A percentile compares a stretch with the other conserved stretches of the same genome.
phyloP scores from a whole-genome alignment of 116 monocot species.

The Zostera marina region DNA sequence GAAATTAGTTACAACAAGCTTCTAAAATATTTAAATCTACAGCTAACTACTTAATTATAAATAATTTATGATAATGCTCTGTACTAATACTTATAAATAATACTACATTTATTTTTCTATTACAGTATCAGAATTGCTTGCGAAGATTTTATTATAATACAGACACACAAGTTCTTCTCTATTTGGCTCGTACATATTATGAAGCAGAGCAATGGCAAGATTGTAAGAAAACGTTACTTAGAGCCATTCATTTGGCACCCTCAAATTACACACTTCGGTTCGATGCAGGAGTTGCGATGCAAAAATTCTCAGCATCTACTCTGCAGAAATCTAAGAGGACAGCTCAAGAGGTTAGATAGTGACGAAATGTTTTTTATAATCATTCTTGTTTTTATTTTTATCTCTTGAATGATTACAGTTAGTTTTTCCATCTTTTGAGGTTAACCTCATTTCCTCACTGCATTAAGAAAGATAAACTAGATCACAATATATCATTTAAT shows the following conservation, averaged over 20 bases:
- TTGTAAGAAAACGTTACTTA: conserved; percentile 78
- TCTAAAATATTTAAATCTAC: no score
- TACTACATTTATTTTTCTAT: conserved; percentile 3
- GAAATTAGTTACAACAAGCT: no score
- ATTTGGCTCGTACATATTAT: conserved; percentile 82
- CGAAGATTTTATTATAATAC: conserved; percentile 86
- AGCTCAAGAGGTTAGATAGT: conserved; percentile 72
- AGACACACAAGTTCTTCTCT: conserved; percentile 68
- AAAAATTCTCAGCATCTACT: conserved; percentile 89
- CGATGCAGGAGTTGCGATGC: conserved; percentile 97
- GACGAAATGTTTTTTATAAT: neutral
- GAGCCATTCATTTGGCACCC: conserved; percentile 89
- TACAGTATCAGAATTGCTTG: conserved; percentile 96
- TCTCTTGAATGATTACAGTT: no score
- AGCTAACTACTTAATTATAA: no score
- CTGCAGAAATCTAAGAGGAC: conserved; percentile 74
- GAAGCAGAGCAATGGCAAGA: conserved; percentile 99
- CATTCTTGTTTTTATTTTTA: no score
- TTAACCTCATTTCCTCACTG: no score
- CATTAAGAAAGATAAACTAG: no score
- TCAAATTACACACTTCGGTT: conserved; percentile 83
- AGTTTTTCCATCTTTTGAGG: no score
- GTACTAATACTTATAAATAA: no score
- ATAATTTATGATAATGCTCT: no score
- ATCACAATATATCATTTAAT: no score